A percentile compares a stretch with the other conserved stretches of the same genome.
These are phyloP conservation scores for Globisporangium radiosum DNA, from an alignment of 352 stramenopile genomes.

Conservation along the genomic window DNA sequence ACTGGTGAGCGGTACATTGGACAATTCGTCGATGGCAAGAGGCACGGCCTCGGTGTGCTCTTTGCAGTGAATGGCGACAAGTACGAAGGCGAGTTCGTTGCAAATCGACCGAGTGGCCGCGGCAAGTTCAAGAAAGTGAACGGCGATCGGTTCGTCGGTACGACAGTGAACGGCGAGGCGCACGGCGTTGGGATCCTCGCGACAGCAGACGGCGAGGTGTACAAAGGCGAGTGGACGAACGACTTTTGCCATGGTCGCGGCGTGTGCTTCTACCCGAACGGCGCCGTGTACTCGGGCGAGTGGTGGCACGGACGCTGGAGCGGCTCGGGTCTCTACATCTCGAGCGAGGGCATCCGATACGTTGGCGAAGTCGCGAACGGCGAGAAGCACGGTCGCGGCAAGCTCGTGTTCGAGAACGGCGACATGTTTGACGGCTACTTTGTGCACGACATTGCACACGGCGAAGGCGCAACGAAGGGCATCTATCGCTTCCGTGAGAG, in stretches of 20 bases:
- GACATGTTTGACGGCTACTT: constrained; percentile 75
- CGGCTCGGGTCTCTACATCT: constrained; percentile 58
- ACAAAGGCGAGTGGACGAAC: constrained; percentile 73
- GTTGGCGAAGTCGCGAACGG: constrained; percentile 53
- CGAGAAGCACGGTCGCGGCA: constrained; percentile 56
- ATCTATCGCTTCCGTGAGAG: constrained; percentile 59
- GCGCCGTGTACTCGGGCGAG: constrained; percentile 59
- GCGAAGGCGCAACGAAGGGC: constrained; percentile 43
- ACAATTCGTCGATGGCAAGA: constrained; percentile 70
- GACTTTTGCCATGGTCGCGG: constrained; percentile 60
- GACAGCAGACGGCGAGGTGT: constrained; percentile 83
- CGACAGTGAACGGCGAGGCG: constrained; percentile 50
- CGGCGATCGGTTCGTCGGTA: constrained; percentile 60
- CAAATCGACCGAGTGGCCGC: constrained; percentile 37
- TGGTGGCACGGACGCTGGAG: constrained; percentile 60
- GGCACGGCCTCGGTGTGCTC: constrained; percentile 65
- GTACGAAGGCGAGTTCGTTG: constrained; percentile 70
- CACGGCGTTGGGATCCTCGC: constrained; percentile 75
- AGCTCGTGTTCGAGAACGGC: constrained; percentile 67
- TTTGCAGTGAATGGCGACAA: constrained; percentile 67
- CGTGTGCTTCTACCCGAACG: constrained; percentile 74
- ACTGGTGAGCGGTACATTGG: constrained; percentile 86
- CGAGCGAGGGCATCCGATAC: constrained; percentile 62
- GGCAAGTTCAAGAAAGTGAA: constrained; percentile 67
- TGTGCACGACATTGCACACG: constrained; percentile 36